A percentile compares a stretch with the other conserved stretches of the same genome.
These are phyloP conservation scores for Xylaria sp. DNA, from an alignment of 2,329 filamentous ascomycete species.

Conservation along the genomic window DNA sequence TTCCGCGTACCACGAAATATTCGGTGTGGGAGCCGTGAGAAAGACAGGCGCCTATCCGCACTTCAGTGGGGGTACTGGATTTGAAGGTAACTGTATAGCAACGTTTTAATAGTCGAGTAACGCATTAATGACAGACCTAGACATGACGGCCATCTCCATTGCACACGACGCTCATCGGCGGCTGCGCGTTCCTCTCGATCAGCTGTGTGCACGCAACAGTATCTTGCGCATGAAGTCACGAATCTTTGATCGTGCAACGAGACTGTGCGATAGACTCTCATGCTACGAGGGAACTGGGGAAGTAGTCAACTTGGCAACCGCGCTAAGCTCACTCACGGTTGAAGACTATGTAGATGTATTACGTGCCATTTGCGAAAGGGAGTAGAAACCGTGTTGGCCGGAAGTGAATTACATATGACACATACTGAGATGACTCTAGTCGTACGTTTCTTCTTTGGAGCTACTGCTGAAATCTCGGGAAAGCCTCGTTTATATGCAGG, in stretches of 20 bases:
- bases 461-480: not conserved
- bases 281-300: conserved; percentile 3
- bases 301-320: conserved; percentile 22
- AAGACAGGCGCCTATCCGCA: conserved; percentile 15
- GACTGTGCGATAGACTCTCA: conserved; percentile 15
- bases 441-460: not conserved
- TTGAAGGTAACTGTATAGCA: conserved; percentile 12
- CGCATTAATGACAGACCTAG: not conserved
- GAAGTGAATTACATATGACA: not conserved
- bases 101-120: not conserved
- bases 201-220: conserved; percentile 14
- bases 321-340: conserved; percentile 19
- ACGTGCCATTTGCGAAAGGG: conserved; percentile 18
- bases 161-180: conserved; percentile 16
- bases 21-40: conserved; percentile 10
- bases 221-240: conserved; percentile 21
- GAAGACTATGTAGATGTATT: conserved; percentile 14
- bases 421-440: no score
- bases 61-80: conserved; percentile 17
- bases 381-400: conserved; percentile 14
- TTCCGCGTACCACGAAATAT: conserved; percentile 17
- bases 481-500: conserved; percentile 21
- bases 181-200: conserved; percentile 13
- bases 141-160: conserved; percentile 21
- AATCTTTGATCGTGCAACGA: conserved; percentile 8